phyloP scores from a whole-genome alignment of 2,329 filamentous ascomycete genomes.

The Cladosporium austrohemisphaericum region DNA sequence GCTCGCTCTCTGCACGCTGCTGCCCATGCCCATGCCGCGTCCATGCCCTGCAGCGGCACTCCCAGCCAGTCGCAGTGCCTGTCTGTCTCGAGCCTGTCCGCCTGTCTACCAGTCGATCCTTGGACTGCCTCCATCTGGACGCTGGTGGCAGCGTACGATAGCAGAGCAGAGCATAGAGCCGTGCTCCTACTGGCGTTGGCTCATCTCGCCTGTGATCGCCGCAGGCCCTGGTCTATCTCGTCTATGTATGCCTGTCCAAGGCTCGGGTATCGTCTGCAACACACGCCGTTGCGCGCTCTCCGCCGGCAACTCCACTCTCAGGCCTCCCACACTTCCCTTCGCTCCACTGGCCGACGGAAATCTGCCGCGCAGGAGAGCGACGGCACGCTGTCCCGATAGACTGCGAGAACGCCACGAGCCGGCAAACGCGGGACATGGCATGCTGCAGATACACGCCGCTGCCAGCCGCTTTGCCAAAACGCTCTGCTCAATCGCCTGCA shows the following conservation, averaged over 20 bases:
- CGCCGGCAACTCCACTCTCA: neutral
- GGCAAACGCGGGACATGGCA: no score
- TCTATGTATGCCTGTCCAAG: neutral
- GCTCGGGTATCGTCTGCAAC: constrained; percentile 2
- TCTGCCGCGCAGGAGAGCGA: neutral
- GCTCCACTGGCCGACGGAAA: no score
- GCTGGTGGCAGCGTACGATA: no score
- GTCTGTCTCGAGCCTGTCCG: no score
- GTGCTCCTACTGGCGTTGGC: no score
- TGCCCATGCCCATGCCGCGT: neutral
- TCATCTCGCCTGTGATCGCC: neutral
- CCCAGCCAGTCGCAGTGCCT: no score
- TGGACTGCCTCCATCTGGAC: no score
- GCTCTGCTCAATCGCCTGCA: neutral
- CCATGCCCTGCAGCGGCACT: no score
- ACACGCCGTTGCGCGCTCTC: neutral
- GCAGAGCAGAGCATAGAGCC: no score
- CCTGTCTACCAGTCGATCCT: no score
- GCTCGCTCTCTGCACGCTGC: neutral
- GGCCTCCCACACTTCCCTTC: neutral
- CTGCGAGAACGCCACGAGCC: no score
- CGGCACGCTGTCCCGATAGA: constrained; percentile 6
- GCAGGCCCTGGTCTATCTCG: neutral
- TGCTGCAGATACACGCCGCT: neutral
- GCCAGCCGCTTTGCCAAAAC: neutral